A percentile compares a stretch with the other conserved stretches of the same genome.
phyloP scores from a whole-genome alignment of 2,329 filamentous ascomycete species.

The Stagonosporopsis cucurbitacearum region DNA sequence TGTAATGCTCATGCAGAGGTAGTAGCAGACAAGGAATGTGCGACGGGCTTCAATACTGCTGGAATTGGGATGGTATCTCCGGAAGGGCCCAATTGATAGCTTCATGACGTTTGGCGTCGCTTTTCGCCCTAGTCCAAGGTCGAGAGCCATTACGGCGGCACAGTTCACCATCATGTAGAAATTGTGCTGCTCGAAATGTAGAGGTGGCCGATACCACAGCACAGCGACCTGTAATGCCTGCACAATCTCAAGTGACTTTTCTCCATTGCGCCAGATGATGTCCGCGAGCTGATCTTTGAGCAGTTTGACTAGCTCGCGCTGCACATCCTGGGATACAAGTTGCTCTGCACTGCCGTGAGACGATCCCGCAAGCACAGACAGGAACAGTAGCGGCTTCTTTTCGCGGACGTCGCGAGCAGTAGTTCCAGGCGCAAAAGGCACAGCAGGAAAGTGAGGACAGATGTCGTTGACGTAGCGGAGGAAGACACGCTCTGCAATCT shows the following conservation, averaged over 20 bases:
- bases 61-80: conserved; percentile 51
- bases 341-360: conserved; percentile 54
- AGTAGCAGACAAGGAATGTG: conserved; percentile 68
- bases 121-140: conserved; percentile 76
- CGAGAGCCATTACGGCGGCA: conserved; percentile 80
- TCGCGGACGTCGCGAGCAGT: conserved; percentile 62
- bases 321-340: conserved; percentile 59
- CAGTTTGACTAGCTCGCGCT: conserved; percentile 70
- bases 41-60: conserved; percentile 64
- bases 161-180: conserved; percentile 88
- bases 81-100: conserved; percentile 42
- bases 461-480: conserved; percentile 62
- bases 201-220: conserved; percentile 86
- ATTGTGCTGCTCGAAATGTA: conserved; percentile 84
- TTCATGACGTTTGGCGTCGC: conserved; percentile 51
- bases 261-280: conserved; percentile 73
- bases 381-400: conserved; percentile 65
- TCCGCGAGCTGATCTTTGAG: conserved; percentile 77
- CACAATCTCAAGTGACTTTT: conserved; percentile 83
- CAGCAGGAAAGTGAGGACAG: conserved; percentile 62
- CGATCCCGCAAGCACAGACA: conserved; percentile 63
- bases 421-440: conserved; percentile 62
- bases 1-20: conserved; percentile 63
- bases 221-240: conserved; percentile 77
- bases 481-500: conserved; percentile 63